Conservation (phyloP, 148 eudicot genomes). For the Amaranthus hypochondriacus region DNA sequence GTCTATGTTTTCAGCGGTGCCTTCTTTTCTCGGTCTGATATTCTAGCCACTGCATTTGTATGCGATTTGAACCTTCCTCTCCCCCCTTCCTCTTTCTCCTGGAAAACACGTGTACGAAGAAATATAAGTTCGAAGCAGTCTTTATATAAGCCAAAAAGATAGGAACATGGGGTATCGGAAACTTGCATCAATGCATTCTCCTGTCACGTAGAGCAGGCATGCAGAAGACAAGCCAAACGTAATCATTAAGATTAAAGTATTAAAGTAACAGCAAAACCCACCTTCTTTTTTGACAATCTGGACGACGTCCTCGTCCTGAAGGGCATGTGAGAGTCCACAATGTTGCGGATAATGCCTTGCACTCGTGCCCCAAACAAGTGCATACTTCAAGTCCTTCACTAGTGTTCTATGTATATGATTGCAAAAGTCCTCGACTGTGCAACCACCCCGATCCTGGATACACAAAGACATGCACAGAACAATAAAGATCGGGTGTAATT, state of each 20-base stretch:
- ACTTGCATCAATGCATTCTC: background rate
- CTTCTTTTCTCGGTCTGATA: slow-evolving; percentile 89
- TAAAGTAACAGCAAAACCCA: slow-evolving; percentile 15
- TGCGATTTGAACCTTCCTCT: slow-evolving; percentile 97
- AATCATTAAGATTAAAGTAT: background rate
- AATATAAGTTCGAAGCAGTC: background rate
- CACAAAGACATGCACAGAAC: background rate
- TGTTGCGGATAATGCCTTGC: slow-evolving; percentile 97
- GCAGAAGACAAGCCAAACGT: background rate
- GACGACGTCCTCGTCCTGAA: slow-evolving; percentile 97
- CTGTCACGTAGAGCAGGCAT: background rate
- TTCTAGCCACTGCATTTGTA: slow-evolving; percentile 72
- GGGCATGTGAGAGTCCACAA: slow-evolving; percentile 83
- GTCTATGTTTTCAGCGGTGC: slow-evolving; percentile 70
- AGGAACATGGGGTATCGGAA: background rate
- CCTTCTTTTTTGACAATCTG: slow-evolving; percentile 99
- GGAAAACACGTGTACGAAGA: slow-evolving; percentile 12
- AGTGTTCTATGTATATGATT: slow-evolving; percentile 87
- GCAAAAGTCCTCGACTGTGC: slow-evolving; percentile 90
- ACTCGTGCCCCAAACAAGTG: slow-evolving; percentile 89
- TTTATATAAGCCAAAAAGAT: too few species aligned
- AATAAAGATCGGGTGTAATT: background rate
- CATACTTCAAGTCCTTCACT: slow-evolving; percentile 91
- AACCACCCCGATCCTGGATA: slow-evolving; percentile 90
- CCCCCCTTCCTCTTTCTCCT: slow-evolving; percentile 90